These are phyloP conservation scores for Syzygium syzygioides DNA, from an alignment of 441 rosid genomes.

Conservation along the genomic window DNA sequence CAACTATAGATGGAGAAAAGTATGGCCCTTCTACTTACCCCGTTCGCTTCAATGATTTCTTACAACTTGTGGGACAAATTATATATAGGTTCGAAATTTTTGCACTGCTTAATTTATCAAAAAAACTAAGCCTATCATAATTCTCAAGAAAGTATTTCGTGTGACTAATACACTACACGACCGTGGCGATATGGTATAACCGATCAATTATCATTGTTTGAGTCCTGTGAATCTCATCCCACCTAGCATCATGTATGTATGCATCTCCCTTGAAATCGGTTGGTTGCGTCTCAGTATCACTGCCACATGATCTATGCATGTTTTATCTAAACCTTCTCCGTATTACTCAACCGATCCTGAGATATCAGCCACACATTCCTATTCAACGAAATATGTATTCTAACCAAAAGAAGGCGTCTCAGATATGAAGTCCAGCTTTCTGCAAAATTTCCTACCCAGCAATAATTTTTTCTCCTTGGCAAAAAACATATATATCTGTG, in stretches of 20 bases:
- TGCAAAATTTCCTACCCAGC: background rate
- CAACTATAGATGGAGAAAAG: background rate
- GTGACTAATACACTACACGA: background rate
- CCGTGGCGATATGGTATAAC: background rate
- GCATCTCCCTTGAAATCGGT: background rate
- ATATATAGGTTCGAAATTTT: background rate
- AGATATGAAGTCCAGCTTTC: background rate
- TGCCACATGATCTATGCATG: background rate
- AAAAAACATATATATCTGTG: background rate
- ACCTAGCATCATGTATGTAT: background rate
- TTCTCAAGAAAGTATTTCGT: background rate
- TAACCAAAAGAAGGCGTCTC: background rate
- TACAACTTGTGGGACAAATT: background rate
- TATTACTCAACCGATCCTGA: background rate
- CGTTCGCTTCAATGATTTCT: background rate
- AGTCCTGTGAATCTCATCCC: background rate
- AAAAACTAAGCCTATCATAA: background rate
- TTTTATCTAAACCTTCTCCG: background rate
- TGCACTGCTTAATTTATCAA: too few species aligned
- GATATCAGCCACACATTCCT: background rate
- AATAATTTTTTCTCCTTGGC: background rate
- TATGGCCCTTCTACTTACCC: background rate
- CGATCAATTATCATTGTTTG: background rate
- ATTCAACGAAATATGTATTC: background rate
- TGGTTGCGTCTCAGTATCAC: background rate